Evolutionary conservation across 164 flowering plant species (phyloP).

Genomic region (Cinnamomum micranthum): DNA sequence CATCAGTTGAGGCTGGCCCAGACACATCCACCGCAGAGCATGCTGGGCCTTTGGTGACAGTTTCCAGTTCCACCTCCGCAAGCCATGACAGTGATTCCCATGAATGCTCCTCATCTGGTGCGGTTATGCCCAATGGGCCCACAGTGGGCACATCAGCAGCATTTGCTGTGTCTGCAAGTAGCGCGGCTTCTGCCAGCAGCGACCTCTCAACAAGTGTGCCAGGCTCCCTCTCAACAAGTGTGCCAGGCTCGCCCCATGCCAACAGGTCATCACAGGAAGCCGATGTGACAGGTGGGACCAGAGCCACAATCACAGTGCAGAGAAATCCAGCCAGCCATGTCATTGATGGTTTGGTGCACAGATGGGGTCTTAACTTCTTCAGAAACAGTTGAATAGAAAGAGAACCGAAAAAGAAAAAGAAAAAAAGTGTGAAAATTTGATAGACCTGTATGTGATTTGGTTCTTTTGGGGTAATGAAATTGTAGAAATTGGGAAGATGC

Average conservation of each 20-base stretch:
- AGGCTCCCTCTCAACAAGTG: slow-evolving; percentile 25
- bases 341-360: slow-evolving; percentile 72
- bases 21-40: slow-evolving; percentile 22
- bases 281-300: slow-evolving; percentile 49
- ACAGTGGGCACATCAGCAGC: slow-evolving; percentile 6
- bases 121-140: background rate
- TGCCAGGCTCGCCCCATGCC: slow-evolving; percentile 28
- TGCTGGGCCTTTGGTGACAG: slow-evolving; percentile 13
- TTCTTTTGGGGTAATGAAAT: slow-evolving; percentile 4
- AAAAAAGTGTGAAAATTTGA: background rate
- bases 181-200: slow-evolving; percentile 16
- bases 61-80: slow-evolving; percentile 15
- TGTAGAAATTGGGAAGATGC: background rate
- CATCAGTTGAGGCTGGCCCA: slow-evolving; percentile 18
- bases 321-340: slow-evolving; percentile 51
- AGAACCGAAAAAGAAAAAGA: too few species aligned
- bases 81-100: slow-evolving; percentile 10
- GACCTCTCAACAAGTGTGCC: slow-evolving; percentile 27
- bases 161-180: slow-evolving; percentile 1
- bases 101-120: slow-evolving; percentile 8
- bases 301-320: slow-evolving; percentile 61
- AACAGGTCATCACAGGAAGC: slow-evolving; percentile 13
- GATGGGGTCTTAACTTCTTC: slow-evolving; percentile 86
- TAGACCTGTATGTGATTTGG: background rate
- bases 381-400: slow-evolving; percentile 28